Base-by-base conservation (phyloP, 2,329 filamentous ascomycete genomes). In the Ophiostoma populinum region DNA sequence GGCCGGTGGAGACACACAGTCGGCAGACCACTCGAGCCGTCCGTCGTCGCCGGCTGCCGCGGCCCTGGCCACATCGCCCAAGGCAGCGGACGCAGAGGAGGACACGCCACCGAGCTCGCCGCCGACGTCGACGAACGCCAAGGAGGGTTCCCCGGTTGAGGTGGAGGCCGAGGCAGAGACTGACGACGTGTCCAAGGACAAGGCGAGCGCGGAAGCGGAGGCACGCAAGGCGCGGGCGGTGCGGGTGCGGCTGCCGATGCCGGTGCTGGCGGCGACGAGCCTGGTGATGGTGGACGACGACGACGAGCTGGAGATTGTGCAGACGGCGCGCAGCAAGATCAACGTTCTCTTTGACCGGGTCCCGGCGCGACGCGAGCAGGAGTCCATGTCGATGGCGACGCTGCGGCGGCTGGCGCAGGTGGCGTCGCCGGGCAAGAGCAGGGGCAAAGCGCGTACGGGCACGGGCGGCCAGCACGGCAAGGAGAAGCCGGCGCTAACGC, bases 331-430 rank as follows among this genome's bases (percentile, higher is more conserved):
- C 43, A 61, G 58, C 48, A 72, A 61, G 43, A 48, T 75, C 18
- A 61, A 69, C 39, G 57, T 61, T n/a, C 66, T 82, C 3, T 86
- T 92, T 44, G 72, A 83, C 47, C 75, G 69, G 12, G 52, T 78
- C 3, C 79, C 76, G 0, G 58, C 61, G 33, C 72, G 67, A 48
- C 72, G 70, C 48, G 55, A 64, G n/a, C 63, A 72, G 35, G 75
- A 80, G 46, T 60, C 68, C 2, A 61, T 63, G 18, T 72, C 78
- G 0, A 58, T 87, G 40, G 64, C 75, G 18, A 68, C 67, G 12
- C 60, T 90, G n/a, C 77, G 77, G 39, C 69, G 72, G 38, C 67
- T 92, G 11, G 82, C 83, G 3, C 73, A 83, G 41, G 55, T 90
- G 16, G 67, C 35, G 35, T 77, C 75, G 6, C 76, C 67, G 33